Evolutionary conservation across 257 asterid species (phyloP).

Genomic region (Gentiana dahurica): DNA sequence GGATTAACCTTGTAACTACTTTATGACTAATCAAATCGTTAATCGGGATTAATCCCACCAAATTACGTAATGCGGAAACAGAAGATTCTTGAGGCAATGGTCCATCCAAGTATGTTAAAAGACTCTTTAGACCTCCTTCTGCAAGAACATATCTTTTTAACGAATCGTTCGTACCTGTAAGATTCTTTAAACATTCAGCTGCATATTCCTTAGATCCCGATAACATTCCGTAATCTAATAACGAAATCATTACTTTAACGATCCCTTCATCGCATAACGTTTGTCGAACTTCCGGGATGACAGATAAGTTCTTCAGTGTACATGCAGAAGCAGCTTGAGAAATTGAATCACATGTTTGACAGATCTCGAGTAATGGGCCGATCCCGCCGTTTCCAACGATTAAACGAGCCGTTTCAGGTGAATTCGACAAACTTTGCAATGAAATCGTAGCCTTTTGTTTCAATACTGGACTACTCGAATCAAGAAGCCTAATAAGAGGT

Average conservation of each 20-base stretch:
- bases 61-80: constrained; percentile 56
- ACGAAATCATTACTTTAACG: constrained; percentile 48
- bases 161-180: constrained; percentile 52
- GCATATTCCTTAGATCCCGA: constrained; percentile 79
- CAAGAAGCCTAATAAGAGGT: constrained; percentile 72
- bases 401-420: constrained; percentile 53
- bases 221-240: constrained; percentile 51
- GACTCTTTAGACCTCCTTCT: constrained; percentile 59
- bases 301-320: constrained; percentile 60
- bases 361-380: constrained; percentile 64
- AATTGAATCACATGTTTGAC: constrained; percentile 54
- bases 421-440: constrained; percentile 72
- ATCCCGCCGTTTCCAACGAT: constrained; percentile 82
- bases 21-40: constrained; percentile 41
- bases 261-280: constrained; percentile 65
- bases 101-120: constrained; percentile 57
- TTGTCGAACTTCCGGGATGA: constrained; percentile 58
- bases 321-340: constrained; percentile 74
- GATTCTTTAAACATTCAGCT: constrained; percentile 73
- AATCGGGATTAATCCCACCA: constrained; percentile 34
- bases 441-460: constrained; percentile 70
- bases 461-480: constrained; percentile 64
- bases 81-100: constrained; percentile 82
- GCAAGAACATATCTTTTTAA: constrained; percentile 41
- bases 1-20: constrained; percentile 54